Percentiles rank a stretch among this genome's conserved stretches.
phyloP scores from a whole-genome alignment of 176 grass and related monocot genomes.

The bread wheat (Triticum aestivum) region IWGSC_CS_RefSeq_v2.1 NC_057795.1:673652889-673653388 shows the following conservation, averaged over 20 bases:
- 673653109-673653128: slow-evolving; percentile 64
- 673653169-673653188: neutral
- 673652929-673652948: neutral
- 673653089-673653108: slow-evolving; percentile 48
- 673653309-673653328: slow-evolving; percentile 53
- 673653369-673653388: slow-evolving; percentile 38
- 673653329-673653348: neutral
- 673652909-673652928: neutral
- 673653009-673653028: too few relatives aligned
- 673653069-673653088: neutral
- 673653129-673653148: slow-evolving; percentile 88
- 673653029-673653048: too few relatives aligned
- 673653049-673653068: neutral
- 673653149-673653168: slow-evolving; percentile 61
- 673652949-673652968: neutral
- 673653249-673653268: slow-evolving; percentile 17
- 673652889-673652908: neutral
- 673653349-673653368: slow-evolving; percentile 20
- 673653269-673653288: slow-evolving; percentile 47
- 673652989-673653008: too few relatives aligned
- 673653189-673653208: slow-evolving; percentile 4
- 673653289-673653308: slow-evolving; percentile 74
- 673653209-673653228: slow-evolving; percentile 46
- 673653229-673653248: slow-evolving; percentile 35
- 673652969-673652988: neutral